Percentiles rank a stretch among this genome's conserved stretches.
Conservation (phyloP, 371 early-diverging fungal species). For the Apophysomyces elegans region DNA sequence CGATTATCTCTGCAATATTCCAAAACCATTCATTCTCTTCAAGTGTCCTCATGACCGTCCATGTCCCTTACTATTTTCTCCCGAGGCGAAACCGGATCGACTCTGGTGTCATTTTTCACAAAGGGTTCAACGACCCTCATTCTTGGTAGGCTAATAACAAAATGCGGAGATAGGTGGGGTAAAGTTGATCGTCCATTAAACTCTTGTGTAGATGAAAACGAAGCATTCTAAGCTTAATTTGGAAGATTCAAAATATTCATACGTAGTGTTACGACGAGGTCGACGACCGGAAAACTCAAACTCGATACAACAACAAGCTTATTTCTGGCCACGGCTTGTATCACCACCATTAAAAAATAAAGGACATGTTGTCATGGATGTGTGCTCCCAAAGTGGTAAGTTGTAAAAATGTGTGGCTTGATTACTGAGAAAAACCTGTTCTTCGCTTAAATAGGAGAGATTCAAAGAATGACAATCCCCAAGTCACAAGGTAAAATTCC, state of each 20-base stretch:
- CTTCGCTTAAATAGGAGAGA: slow-evolving; percentile 31
- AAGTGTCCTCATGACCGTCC: slow-evolving; percentile 78
- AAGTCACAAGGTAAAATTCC: slow-evolving; percentile 76
- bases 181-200: not conserved
- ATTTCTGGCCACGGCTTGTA: slow-evolving; percentile 75
- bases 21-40: not conserved
- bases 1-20: slow-evolving; percentile 4
- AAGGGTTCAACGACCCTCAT: slow-evolving; percentile 71
- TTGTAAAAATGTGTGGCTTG: not conserved
- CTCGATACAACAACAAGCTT: slow-evolving; percentile 49
- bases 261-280: slow-evolving; percentile 77
- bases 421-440: slow-evolving; percentile 1
- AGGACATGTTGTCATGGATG: slow-evolving; percentile 78
- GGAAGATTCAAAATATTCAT: slow-evolving; percentile 83
- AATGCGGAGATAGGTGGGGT: not conserved
- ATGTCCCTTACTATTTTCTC: slow-evolving; percentile 68
- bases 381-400: slow-evolving; percentile 62
- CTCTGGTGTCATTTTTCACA: slow-evolving; percentile 90
- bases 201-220: slow-evolving; percentile 62
- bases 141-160: slow-evolving; percentile 48
- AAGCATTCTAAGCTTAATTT: slow-evolving; percentile 71
- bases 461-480: slow-evolving; percentile 76
- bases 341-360: slow-evolving; percentile 77
- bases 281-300: slow-evolving; percentile 44
- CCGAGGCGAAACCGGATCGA: slow-evolving; percentile 44